Conservation (phyloP, 2,329 filamentous ascomycete species). For the Neopestalotiopsis sp. region DNA sequence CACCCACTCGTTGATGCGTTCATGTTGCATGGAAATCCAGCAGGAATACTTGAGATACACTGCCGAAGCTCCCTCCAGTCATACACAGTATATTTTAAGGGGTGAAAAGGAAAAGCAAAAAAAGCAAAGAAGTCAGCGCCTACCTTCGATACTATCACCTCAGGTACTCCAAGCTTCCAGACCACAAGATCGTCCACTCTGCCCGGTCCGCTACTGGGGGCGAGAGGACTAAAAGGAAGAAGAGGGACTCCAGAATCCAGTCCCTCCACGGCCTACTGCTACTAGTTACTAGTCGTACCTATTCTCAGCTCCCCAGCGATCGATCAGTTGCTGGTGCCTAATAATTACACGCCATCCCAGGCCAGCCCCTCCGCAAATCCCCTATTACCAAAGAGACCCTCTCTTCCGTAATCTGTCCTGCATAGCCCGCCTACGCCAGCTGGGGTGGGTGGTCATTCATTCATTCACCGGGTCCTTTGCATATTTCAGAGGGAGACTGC, state of each 20-base stretch:
- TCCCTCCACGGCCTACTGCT: neutral
- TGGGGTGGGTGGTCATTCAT: neutral
- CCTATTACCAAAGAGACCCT: conserved; percentile 1
- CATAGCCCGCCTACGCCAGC: neutral
- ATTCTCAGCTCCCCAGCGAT: neutral
- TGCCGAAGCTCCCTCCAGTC: neutral
- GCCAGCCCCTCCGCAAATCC: neutral
- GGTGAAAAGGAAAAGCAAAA: neutral
- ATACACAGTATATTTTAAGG: neutral
- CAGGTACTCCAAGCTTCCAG: neutral
- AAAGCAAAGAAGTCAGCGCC: neutral
- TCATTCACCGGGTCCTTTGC: neutral
- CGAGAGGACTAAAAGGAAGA: neutral
- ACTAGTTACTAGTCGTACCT: neutral
- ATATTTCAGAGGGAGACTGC: conserved; percentile 2
- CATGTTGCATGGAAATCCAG: neutral
- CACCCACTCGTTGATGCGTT: neutral
- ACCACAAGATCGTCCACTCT: neutral
- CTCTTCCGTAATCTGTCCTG: neutral
- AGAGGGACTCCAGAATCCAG: neutral
- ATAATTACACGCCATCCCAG: neutral
- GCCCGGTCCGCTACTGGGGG: neutral
- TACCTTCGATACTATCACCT: neutral
- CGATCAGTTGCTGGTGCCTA: neutral
- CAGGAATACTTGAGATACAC: neutral